These are phyloP conservation scores for Candida ulmi DNA, from an alignment of 805 yeast species.

Conservation along the genomic window DNA sequence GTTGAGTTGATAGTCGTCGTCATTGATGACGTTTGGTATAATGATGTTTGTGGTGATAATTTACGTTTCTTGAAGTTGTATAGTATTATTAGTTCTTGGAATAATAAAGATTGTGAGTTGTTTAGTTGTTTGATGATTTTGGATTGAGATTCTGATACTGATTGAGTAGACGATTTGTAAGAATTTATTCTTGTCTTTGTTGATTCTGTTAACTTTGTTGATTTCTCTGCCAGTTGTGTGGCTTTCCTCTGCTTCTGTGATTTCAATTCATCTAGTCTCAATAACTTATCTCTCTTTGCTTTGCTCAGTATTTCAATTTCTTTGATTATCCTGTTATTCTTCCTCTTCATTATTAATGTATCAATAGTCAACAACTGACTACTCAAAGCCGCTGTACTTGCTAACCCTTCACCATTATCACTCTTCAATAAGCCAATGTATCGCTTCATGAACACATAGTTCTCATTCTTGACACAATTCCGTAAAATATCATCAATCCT, in stretches of 20 bases:
- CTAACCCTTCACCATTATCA: conserved; percentile 3
- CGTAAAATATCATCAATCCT: conserved; percentile 11
- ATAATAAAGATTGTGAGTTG: conserved; percentile 17
- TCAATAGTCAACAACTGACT: conserved; percentile 21
- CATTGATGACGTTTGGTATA: not conserved
- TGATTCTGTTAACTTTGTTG: conserved; percentile 1
- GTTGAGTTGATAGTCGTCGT: conserved; percentile 2
- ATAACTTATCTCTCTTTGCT: not conserved
- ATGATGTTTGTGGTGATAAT: not conserved
- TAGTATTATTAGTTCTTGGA: conserved; percentile 19
- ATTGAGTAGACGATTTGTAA: not conserved
- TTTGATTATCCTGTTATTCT: conserved; percentile 8
- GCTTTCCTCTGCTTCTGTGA: not conserved
- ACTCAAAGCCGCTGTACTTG: conserved; percentile 17
- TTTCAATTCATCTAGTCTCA: not conserved
- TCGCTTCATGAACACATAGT: conserved; percentile 8
- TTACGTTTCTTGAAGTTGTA: conserved; percentile 16
- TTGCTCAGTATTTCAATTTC: conserved; percentile 6
- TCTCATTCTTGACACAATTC: conserved; percentile 12
- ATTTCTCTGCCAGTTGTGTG: not conserved
- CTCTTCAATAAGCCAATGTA: conserved; percentile 4
- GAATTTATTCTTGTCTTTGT: not conserved
- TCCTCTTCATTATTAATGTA: conserved; percentile 12
- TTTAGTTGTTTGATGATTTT: conserved; percentile 17
- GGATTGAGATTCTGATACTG: conserved; percentile 5